Evolutionary conservation across 257 asterid genomes (phyloP).

Genomic region (Capsicum baccatum): DNA sequence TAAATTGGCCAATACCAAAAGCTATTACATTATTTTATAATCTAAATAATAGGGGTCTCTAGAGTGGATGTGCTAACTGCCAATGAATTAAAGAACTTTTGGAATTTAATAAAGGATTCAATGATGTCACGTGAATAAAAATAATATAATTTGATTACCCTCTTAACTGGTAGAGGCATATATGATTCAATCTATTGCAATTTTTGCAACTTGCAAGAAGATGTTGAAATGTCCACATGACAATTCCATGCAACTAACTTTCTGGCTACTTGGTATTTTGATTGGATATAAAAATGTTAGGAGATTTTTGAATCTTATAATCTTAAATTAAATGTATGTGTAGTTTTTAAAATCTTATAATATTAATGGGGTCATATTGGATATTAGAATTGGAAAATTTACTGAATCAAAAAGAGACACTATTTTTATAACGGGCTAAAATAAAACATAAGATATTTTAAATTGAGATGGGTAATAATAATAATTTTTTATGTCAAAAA

Average conservation of each 20-base stretch:
- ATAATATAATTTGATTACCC: background rate
- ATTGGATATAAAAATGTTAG: too few species aligned
- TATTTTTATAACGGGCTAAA: too few species aligned
- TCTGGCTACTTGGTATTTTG: background rate
- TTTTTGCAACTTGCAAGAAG: constrained; percentile 20
- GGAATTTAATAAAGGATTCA: constrained; percentile 3
- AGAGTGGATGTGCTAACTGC: constrained; percentile 9
- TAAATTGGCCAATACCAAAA: background rate
- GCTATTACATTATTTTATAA: background rate
- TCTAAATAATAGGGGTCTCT: background rate
- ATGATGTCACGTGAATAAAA: constrained; percentile 20
- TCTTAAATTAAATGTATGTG: too few species aligned
- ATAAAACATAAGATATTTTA: too few species aligned
- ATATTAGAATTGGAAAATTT: too few species aligned
- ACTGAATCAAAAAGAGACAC: too few species aligned
- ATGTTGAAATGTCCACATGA: constrained; percentile 19
- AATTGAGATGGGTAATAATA: background rate
- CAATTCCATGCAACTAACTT: background rate
- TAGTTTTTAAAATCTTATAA: too few species aligned
- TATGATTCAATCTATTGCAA: background rate
- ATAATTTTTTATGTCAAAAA: background rate
- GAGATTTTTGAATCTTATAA: too few species aligned
- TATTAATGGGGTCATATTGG: too few species aligned
- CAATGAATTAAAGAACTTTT: constrained; percentile 2
- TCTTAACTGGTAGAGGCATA: background rate